phyloP scores from a whole-genome alignment of 78 protist genomes.

The Polysphondylium violaceum region DNA sequence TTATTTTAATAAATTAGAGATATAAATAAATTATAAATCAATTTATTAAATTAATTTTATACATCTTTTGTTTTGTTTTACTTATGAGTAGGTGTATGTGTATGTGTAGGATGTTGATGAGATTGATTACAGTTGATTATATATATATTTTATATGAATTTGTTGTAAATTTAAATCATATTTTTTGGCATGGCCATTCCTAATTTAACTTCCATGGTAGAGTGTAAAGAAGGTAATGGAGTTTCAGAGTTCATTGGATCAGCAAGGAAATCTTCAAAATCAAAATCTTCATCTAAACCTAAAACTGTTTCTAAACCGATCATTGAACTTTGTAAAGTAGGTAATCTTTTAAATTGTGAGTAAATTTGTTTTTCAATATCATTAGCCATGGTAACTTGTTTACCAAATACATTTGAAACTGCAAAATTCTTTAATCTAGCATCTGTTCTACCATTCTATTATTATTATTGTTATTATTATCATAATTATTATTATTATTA shows the following conservation, averaged over 20 bases:
- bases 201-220: constrained; percentile 38
- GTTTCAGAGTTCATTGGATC: constrained; percentile 60
- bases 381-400: constrained; percentile 33
- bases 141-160: too few relatives aligned
- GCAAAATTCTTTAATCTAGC: constrained; percentile 50
- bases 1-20: too few relatives aligned
- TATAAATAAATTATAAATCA: too few relatives aligned
- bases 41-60: too few relatives aligned
- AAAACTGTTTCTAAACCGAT: constrained; percentile 60
- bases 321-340: constrained; percentile 62
- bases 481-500: not conserved
- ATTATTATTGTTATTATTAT: not conserved
- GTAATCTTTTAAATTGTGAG: constrained; percentile 75
- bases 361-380: constrained; percentile 67
- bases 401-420: constrained; percentile 53
- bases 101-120: too few relatives aligned
- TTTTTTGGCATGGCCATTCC: constrained; percentile 30
- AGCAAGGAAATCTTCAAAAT: constrained; percentile 53
- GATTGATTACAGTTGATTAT: too few relatives aligned
- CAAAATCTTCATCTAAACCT: constrained; percentile 73
- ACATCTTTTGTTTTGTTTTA: too few relatives aligned
- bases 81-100: too few relatives aligned
- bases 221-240: constrained; percentile 53
- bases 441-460: constrained; percentile 34
- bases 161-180: constrained; percentile 2